Percentiles rank a stretch among this genome's conserved stretches.
These are phyloP conservation scores for Pichia pseudocactophila DNA, from an alignment of 805 yeast species.

Conservation along the genomic window DNA sequence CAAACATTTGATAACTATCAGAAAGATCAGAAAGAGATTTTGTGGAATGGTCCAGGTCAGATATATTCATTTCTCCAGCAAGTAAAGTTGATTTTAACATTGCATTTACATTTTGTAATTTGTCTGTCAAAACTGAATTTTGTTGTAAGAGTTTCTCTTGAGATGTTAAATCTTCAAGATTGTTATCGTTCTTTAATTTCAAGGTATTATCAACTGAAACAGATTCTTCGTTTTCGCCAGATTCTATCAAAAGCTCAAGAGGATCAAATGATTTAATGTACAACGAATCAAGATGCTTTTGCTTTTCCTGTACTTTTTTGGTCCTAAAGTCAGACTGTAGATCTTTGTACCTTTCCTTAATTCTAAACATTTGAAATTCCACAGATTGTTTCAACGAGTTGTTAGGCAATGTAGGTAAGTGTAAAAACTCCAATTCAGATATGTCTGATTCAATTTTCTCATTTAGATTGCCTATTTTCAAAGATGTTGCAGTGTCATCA, in stretches of 20 bases:
- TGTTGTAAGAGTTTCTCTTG: constrained; percentile 37
- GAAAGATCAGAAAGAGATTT: constrained; percentile 33
- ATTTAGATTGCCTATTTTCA: background rate
- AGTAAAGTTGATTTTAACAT: constrained; percentile 40
- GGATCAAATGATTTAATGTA: constrained; percentile 9
- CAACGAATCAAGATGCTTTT: constrained; percentile 12
- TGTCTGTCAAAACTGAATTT: constrained; percentile 37
- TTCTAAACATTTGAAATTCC: constrained; percentile 12
- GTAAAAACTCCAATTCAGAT: background rate
- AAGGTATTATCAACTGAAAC: background rate
- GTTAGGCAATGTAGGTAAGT: background rate
- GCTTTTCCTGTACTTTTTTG: constrained; percentile 21
- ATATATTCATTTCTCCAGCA: constrained; percentile 43
- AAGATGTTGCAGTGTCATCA: background rate
- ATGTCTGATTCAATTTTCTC: background rate
- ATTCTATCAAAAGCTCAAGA: constrained; percentile 6
- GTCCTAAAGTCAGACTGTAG: constrained; percentile 21
- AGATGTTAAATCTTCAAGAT: constrained; percentile 21
- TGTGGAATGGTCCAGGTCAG: constrained; percentile 39
- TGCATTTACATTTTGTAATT: constrained; percentile 40
- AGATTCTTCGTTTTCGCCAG: background rate
- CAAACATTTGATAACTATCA: constrained; percentile 34
- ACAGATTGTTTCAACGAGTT: background rate
- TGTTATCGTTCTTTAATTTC: constrained; percentile 20
- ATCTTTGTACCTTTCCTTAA: constrained; percentile 20